These are phyloP conservation scores for Leccinum variicolor DNA, from an alignment of 768 basidiomycete species.

Conservation along the genomic window DNA sequence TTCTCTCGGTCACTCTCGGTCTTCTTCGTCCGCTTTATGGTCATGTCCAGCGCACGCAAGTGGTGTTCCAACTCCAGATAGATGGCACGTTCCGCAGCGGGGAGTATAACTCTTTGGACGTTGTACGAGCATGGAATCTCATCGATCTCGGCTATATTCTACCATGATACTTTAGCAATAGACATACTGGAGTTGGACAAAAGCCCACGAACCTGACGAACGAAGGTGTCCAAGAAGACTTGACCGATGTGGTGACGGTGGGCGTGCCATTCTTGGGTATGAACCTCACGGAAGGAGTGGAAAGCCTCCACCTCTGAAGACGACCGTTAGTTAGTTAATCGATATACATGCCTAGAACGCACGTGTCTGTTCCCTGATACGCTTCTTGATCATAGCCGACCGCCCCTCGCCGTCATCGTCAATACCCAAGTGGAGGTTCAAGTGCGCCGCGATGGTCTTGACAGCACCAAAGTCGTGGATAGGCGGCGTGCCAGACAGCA, in stretches of 20 bases:
- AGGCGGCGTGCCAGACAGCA: constrained; percentile 95
- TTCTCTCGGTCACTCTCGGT: constrained; percentile 79
- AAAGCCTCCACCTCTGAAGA: constrained; percentile 80
- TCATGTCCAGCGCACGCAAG: constrained; percentile 86
- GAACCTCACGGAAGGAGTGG: constrained; percentile 95
- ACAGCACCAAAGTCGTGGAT: constrained; percentile 87
- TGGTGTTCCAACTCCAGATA: constrained; percentile 95
- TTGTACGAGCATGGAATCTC: constrained; percentile 81
- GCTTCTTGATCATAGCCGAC: constrained; percentile 73
- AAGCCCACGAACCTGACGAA: constrained; percentile 64
- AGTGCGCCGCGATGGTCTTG: constrained; percentile 86
- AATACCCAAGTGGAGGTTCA: constrained; percentile 88
- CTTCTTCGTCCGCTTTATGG: constrained; percentile 62
- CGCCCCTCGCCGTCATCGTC: constrained; percentile 84
- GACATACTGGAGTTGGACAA: neutral
- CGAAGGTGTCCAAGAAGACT: constrained; percentile 73
- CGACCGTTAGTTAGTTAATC: constrained; percentile 15
- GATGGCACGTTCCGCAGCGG: constrained; percentile 91
- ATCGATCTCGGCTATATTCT: constrained; percentile 96
- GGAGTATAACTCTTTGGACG: constrained; percentile 64
- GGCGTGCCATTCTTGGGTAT: constrained; percentile 88
- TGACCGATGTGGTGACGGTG: constrained; percentile 84
- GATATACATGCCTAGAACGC: constrained; percentile 15
- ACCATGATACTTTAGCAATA: constrained; percentile 10
- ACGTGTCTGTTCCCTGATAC: constrained; percentile 84